Percentiles rank a stretch among this genome's conserved stretches.
Conservation (phyloP, 2,329 filamentous ascomycete species). For the Aschersonia sp. region DNA sequence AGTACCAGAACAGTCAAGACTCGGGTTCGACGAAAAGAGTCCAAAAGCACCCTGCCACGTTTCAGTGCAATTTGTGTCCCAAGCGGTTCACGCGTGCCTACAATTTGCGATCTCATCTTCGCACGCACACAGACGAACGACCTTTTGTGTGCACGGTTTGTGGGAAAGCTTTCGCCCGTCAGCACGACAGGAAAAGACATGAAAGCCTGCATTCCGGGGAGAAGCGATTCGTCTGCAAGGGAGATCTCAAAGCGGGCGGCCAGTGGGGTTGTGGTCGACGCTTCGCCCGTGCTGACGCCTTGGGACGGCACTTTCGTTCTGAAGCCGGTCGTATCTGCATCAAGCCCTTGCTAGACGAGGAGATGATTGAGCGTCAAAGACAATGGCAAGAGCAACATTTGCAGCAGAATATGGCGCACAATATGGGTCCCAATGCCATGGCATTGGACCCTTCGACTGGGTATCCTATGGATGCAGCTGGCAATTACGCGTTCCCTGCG, state of each 20-base stretch:
- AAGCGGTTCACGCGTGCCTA: conserved; percentile 95
- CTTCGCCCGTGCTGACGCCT: conserved; percentile 87
- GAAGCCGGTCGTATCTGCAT: conserved; percentile 95
- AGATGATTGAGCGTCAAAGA: conserved; percentile 69
- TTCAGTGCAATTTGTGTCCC: conserved; percentile 84
- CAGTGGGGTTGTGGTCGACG: conserved; percentile 88
- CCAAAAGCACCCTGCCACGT: conserved; percentile 95
- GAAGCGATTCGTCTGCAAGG: conserved; percentile 97
- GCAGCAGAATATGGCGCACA: conserved; percentile 48
- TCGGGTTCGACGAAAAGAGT: conserved; percentile 59
- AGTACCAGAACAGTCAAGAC: conserved; percentile 54
- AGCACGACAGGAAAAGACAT: conserved; percentile 94
- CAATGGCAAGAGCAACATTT: conserved; percentile 59
- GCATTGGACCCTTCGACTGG: conserved; percentile 45
- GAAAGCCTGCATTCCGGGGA: conserved; percentile 93
- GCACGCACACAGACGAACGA: conserved; percentile 92
- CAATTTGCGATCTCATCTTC: conserved; percentile 85
- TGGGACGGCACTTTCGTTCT: conserved; percentile 87
- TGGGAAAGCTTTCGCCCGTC: conserved; percentile 90
- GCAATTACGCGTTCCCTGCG: conserved; percentile 61
- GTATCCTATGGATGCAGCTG: conserved; percentile 39
- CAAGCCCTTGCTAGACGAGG: conserved; percentile 91
- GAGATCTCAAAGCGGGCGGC: conserved; percentile 67
- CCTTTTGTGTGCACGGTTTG: conserved; percentile 96
- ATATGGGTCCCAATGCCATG: conserved; percentile 39